phyloP scores from a whole-genome alignment of 108 stramenopile species.

The Fragilaria radians region DNA sequence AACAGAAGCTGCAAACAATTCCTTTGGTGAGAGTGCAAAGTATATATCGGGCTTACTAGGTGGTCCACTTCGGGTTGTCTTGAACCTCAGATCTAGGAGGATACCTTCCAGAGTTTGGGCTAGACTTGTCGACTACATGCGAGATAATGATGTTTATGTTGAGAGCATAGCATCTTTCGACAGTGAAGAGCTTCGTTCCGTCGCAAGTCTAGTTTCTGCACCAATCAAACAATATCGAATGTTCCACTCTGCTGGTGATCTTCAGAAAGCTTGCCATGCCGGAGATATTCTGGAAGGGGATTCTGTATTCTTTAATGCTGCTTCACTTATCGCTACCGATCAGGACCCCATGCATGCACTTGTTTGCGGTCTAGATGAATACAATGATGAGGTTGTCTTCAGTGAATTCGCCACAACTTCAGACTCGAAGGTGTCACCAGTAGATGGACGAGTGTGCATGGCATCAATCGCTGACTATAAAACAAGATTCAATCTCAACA shows the following conservation, averaged over 20 bases:
- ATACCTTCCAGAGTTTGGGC: slow-evolving; percentile 54
- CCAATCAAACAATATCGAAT: slow-evolving; percentile 34
- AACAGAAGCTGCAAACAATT: slow-evolving; percentile 11
- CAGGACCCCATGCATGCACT: too few relatives aligned
- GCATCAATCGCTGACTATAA: slow-evolving; percentile 46
- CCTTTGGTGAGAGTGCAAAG: slow-evolving; percentile 35
- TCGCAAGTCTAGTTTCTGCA: slow-evolving; percentile 26
- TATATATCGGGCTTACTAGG: slow-evolving; percentile 29
- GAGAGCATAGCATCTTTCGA: slow-evolving; percentile 53
- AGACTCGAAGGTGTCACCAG: slow-evolving; percentile 22
- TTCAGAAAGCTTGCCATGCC: slow-evolving; percentile 51
- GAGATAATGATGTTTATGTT: slow-evolving; percentile 33
- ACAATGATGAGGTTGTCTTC: too few relatives aligned
- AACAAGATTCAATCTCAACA: slow-evolving; percentile 39
- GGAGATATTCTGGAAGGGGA: slow-evolving; percentile 50
- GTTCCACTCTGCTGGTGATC: slow-evolving; percentile 59
- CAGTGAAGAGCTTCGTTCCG: slow-evolving; percentile 38
- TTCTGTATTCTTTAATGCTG: slow-evolving; percentile 54
- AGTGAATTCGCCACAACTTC: too few relatives aligned
- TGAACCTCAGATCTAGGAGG: slow-evolving; percentile 45
- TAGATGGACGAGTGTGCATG: slow-evolving; percentile 35
- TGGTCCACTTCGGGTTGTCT: slow-evolving; percentile 34
- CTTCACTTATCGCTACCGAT: slow-evolving; percentile 43
- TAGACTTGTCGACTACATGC: slow-evolving; percentile 30
- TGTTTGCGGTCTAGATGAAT: too few relatives aligned